Evolutionary conservation across 2,329 filamentous ascomycete species (phyloP), one percentile per base, ranked within the genome.

Genomic region (Fusarium pininemorale): DNA sequence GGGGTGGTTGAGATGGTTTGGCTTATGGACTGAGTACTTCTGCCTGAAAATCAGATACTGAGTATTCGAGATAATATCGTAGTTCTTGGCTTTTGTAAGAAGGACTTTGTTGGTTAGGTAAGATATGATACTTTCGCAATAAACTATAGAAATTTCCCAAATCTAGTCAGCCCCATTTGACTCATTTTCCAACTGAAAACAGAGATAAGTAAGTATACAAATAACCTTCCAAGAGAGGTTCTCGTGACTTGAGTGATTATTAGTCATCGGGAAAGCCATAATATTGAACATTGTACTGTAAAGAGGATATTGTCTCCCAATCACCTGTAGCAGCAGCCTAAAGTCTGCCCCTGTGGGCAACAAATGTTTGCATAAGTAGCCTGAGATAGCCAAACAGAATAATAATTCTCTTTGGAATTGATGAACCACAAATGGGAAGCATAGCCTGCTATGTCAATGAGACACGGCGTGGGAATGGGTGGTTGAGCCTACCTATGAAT

Each of bases 391-490:
- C 16, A 37, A 37, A 18, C 16, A 18, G 7, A 5, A 18, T 18
- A 5, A 37, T 37, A 2, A 0, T 37, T 37, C 15, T 37, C 15
- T 0, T 18, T 37, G 7, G 7, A 5, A 18, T 37, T 18, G 3
- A 37, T 37, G 35, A 37, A 0, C 1, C 1, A 10, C 3, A 37
- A 10, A 18, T 0, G 35, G 15, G 7, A 5, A 18, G 0, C 5
- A 7, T 37, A 16, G 4, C 16, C 35, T 18, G 0, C 1, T 37
- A 16, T 26, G 6, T 6, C 7, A 45, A 9, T 4, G 3, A 45
- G 18, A 6, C 16, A 45, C 24, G 11, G 24, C 7, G 1, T 45
- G 7, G 42, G 0, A 7, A 26, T 0, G 1, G 11, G 1, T 45
- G 1, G n/a, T 6, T 13, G 6, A 26, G 11, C n/a, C 7, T 10